Evolutionary conservation across 2,329 filamentous ascomycete genomes (phyloP).

Genomic region (Exutisphaerella laricina): DNA sequence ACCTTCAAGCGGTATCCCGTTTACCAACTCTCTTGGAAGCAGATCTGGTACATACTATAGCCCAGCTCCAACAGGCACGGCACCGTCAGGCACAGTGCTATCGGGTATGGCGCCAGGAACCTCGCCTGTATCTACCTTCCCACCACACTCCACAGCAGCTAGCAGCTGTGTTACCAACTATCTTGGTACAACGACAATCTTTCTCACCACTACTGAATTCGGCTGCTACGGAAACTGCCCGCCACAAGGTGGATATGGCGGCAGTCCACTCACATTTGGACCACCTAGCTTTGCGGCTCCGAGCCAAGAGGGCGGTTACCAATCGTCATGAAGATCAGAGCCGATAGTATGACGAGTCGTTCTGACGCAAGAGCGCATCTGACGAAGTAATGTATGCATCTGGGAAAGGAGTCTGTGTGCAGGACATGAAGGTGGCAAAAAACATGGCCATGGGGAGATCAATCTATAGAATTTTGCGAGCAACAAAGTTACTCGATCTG

Average conservation of each 20-base stretch:
- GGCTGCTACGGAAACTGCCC: slow-evolving; percentile 21
- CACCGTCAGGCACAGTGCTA: slow-evolving; percentile 4
- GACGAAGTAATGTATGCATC: background rate
- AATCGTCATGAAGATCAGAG: too few relatives aligned
- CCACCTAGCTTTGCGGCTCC: slow-evolving; percentile 8
- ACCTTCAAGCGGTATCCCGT: slow-evolving; percentile 3
- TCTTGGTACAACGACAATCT: slow-evolving; percentile 23
- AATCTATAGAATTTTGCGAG: background rate
- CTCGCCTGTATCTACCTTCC: slow-evolving; percentile 6
- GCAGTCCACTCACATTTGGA: slow-evolving; percentile 12
- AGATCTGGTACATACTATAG: slow-evolving; percentile 7
- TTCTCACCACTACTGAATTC: slow-evolving; percentile 18
- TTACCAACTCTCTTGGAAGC: slow-evolving; percentile 1
- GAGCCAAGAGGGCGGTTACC: slow-evolving; percentile 1
- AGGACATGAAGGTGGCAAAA: background rate
- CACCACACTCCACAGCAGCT: slow-evolving; percentile 15
- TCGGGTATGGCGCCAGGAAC: slow-evolving; percentile 1
- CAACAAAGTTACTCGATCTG: background rate
- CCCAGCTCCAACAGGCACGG: slow-evolving; percentile 8
- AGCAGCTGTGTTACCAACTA: slow-evolving; percentile 20
- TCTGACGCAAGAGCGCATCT: background rate
- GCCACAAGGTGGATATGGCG: slow-evolving; percentile 11
- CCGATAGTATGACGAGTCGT: too few relatives aligned
- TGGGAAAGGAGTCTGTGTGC: background rate
- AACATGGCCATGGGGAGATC: background rate